Evolutionary conservation across 2,329 filamentous ascomycete species (phyloP).

Genomic region (Nemania diffusa): DNA sequence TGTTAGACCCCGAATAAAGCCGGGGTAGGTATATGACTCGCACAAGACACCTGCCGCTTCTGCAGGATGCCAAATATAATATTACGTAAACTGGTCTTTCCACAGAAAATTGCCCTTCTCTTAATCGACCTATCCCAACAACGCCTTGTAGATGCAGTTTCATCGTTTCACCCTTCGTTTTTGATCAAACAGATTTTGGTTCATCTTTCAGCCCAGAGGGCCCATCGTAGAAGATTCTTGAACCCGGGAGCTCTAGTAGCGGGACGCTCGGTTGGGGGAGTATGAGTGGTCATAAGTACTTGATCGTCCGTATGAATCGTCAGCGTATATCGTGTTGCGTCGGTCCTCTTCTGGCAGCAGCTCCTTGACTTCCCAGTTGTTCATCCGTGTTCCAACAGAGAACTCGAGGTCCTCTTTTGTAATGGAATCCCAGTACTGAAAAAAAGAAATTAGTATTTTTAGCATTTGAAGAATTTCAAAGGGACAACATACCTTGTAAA

Average conservation of each 20-base stretch:
- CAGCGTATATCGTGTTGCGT: slow-evolving; percentile 75
- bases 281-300: slow-evolving; percentile 60
- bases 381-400: slow-evolving; percentile 91
- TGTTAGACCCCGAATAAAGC: slow-evolving; percentile 5
- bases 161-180: slow-evolving; percentile 5
- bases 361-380: slow-evolving; percentile 99
- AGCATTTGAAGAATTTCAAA: slow-evolving; percentile 19
- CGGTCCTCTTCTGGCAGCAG: slow-evolving; percentile 83
- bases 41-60: slow-evolving; percentile 30
- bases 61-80: slow-evolving; percentile 35
- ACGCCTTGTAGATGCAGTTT: slow-evolving; percentile 45
- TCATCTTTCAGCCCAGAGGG: slow-evolving; percentile 14
- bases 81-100: slow-evolving; percentile 30
- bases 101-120: slow-evolving; percentile 30
- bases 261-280: slow-evolving; percentile 52
- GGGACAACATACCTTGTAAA: slow-evolving; percentile 80
- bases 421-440: slow-evolving; percentile 97
- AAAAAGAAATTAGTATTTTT: slow-evolving; percentile 46
- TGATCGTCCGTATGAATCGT: slow-evolving; percentile 68
- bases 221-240: slow-evolving; percentile 4
- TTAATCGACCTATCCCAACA: slow-evolving; percentile 34
- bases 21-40: slow-evolving; percentile 5
- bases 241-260: slow-evolving; percentile 45
- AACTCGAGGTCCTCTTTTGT: slow-evolving; percentile 98
- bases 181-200: slow-evolving; percentile 6